phyloP scores from a whole-genome alignment of 139 green algal species.

The Pleodorina starrii region DNA sequence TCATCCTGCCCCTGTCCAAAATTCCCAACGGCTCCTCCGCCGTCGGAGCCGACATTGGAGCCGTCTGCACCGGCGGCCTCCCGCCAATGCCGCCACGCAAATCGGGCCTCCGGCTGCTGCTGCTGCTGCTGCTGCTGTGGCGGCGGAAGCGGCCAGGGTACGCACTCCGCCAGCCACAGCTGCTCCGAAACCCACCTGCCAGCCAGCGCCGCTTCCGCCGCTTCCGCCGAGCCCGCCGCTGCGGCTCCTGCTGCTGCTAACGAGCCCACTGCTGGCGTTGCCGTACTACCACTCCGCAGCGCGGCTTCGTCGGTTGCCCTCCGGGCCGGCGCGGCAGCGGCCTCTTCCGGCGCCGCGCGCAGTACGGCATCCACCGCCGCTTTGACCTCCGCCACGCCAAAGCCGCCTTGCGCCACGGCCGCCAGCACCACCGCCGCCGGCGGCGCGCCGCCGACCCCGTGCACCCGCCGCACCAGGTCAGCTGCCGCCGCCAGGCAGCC shows the following conservation, averaged over 20 bases:
- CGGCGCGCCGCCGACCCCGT: background rate
- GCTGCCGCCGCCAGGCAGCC: background rate
- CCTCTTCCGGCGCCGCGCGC: background rate
- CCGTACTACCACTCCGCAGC: background rate
- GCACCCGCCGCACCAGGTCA: constrained; percentile 13
- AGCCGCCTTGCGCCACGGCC: constrained; percentile 9
- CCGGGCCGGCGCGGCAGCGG: background rate
- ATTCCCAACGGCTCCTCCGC: no score
- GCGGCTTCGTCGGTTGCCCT: background rate
- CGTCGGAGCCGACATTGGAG: no score
- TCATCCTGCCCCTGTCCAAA: no score
- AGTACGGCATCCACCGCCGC: constrained; percentile 20
- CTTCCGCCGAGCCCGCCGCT: background rate
- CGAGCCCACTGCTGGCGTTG: background rate
- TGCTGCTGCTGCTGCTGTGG: constrained; percentile 1
- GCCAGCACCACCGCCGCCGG: constrained; percentile 43
- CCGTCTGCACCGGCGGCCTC: no score
- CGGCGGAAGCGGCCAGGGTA: background rate
- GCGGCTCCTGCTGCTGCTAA: background rate
- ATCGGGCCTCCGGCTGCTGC: background rate
- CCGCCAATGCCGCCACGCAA: no score
- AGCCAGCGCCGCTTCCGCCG: background rate
- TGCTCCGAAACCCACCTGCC: background rate
- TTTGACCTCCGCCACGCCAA: constrained; percentile 33
- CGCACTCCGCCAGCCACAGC: background rate